Evolutionary conservation across 139 green algal genomes (phyloP).

Genomic region (Chlamydomonas incerta): DNA sequence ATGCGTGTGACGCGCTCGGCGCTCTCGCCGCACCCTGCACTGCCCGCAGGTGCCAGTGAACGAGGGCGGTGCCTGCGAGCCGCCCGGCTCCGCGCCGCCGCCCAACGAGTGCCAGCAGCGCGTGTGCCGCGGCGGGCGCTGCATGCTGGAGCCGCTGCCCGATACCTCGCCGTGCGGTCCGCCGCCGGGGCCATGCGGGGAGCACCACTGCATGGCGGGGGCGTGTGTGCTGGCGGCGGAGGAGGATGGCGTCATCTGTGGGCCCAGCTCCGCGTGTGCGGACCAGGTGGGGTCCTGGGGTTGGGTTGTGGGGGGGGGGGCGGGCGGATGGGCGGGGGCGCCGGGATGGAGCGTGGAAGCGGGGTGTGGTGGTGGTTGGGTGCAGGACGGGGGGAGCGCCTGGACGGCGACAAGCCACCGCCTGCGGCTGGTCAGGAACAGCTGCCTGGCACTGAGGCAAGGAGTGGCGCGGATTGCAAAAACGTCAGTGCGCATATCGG

Average conservation of each 20-base stretch:
- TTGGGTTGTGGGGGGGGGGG: no score
- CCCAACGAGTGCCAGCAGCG: not conserved
- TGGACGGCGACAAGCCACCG: no score
- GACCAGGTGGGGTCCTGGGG: not conserved
- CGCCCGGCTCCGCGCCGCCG: not conserved
- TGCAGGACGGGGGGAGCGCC: no score
- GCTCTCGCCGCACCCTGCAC: no score
- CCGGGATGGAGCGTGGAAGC: no score
- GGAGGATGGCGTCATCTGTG: slow-evolving; percentile 10
- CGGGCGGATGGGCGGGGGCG: no score
- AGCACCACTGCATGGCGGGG: not conserved
- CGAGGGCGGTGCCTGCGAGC: not conserved
- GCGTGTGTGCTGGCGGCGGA: not conserved
- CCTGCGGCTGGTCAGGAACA: no score
- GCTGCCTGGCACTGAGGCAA: no score
- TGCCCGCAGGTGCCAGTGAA: not conserved
- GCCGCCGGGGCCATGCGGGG: not conserved
- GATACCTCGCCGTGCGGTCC: not conserved
- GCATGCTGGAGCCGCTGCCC: not conserved
- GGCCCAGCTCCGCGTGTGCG: not conserved
- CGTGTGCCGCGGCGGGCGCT: not conserved
- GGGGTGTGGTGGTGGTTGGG: no score
- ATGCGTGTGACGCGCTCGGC: not conserved
- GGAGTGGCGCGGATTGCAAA: no score
- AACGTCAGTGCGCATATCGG: no score